Base-by-base conservation (phyloP, 257 asterid species). In the Orobanche coerulescens region DNA sequence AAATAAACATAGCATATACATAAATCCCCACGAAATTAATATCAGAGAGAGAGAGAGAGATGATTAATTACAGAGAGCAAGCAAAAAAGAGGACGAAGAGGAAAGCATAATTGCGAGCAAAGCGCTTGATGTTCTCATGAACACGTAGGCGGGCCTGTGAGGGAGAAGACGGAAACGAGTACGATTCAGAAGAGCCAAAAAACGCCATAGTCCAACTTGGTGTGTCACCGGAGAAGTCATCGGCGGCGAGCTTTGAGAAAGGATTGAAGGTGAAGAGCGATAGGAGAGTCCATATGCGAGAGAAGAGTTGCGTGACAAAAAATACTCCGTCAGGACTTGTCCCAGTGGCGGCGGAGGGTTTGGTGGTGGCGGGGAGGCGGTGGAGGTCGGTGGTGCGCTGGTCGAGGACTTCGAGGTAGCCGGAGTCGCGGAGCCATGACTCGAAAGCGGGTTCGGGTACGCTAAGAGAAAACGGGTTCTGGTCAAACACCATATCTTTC, bases 71-170 rank as follows among this genome's bases (percentile, higher is more conserved):
- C 98, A 88, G 78, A 37, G 97, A 81, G 66, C 97, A 92, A 13
- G 91, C 95, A 42, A 84, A 83, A 66, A 86, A 82, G 65, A 88
- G 75, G 68, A 81, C 66, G 68, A 79, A 67, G 51, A 92, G 89
- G 9, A 77, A 68, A 40, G 95, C 81, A 73, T 88, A 92, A 70
- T 92, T 88, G 74, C 88, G 90, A 15, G 94, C 87, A 53, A 70
- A 89, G 58, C 98, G 94, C 70, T 92, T 92, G 68, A 92, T 82
- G 58, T 92, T 92, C 84, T 92, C 97, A 47, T 88, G 95, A 70
- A 84, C 87, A 19, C 98, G 84, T 54, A 92, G 84, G 46, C 91
- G 82, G 46, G 94, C 89, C 86, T 92, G 98, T 16, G 80, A 80
- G 11, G 91, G 81, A 15, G 95, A 86, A 23, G 94, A 72, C 23